These are phyloP conservation scores for Phlebiopsis gigantea DNA, from an alignment of 768 basidiomycete species.

Conservation along the genomic window DNA sequence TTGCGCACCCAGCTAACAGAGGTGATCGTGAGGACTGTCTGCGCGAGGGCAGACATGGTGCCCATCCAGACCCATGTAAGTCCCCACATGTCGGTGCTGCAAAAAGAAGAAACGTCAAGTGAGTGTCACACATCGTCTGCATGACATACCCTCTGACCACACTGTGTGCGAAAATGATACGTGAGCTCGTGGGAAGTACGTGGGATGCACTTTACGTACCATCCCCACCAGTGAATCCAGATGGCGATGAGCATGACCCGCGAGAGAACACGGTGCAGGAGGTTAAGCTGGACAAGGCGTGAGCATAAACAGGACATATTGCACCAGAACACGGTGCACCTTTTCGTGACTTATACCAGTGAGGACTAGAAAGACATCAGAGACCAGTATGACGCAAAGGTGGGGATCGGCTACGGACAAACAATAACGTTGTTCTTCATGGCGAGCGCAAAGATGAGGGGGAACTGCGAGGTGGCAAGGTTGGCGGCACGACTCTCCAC, in stretches of 20 bases:
- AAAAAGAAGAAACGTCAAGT: background rate
- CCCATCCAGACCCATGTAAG: constrained; percentile 17
- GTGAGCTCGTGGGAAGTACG: background rate
- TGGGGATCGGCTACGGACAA: constrained; percentile 20
- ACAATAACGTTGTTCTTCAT: constrained; percentile 50
- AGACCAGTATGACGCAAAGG: background rate
- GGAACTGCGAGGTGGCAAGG: constrained; percentile 39
- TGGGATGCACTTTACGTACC: constrained; percentile 3
- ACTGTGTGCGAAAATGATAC: background rate
- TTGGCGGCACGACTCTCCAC: constrained; percentile 30
- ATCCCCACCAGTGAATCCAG: constrained; percentile 40
- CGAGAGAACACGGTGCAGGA: constrained; percentile 41
- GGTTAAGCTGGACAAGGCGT: constrained; percentile 27
- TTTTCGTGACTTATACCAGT: constrained; percentile 54
- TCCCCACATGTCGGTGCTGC: background rate
- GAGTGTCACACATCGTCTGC: background rate
- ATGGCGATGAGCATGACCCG: constrained; percentile 37
- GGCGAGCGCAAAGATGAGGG: constrained; percentile 45
- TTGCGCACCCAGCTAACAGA: constrained; percentile 36
- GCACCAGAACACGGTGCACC: constrained; percentile 1
- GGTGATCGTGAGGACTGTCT: constrained; percentile 32
- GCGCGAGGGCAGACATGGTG: constrained; percentile 20
- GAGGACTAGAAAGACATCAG: constrained; percentile 30
- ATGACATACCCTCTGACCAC: background rate
- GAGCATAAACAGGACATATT: background rate